These are phyloP conservation scores for Fusarium fracticaudum DNA, from an alignment of 2,329 filamentous ascomycete species.

Conservation along the genomic window DNA sequence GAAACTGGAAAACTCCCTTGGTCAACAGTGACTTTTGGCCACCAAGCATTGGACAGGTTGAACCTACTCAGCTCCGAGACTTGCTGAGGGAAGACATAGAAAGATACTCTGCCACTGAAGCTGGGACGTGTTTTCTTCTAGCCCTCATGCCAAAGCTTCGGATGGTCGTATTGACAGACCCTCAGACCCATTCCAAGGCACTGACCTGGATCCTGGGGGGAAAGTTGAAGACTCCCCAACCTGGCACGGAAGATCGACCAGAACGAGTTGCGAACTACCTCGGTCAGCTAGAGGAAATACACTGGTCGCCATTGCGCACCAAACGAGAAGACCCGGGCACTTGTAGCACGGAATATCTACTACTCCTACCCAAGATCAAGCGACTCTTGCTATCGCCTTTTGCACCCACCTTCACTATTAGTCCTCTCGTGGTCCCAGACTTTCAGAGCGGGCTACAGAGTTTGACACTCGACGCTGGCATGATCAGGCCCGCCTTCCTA, in stretches of 20 bases:
- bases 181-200: background rate
- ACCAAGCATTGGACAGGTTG: background rate
- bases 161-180: background rate
- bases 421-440: background rate
- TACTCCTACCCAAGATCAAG: background rate
- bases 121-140: background rate
- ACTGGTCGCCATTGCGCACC: background rate
- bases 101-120: background rate
- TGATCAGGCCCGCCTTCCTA: background rate
- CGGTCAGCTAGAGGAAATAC: background rate
- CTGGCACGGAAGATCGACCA: background rate
- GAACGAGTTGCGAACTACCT: background rate
- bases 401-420: background rate
- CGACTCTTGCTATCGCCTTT: background rate
- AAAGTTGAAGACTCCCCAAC: too few species aligned
- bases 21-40: background rate
- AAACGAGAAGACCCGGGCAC: too few species aligned
- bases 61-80: background rate
- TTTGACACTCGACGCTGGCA: background rate
- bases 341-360: background rate
- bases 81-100: background rate
- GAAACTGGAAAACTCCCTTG: background rate
- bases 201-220: background rate
- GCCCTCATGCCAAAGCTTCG: background rate
- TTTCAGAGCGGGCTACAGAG: background rate